These are phyloP conservation scores for Solanum stenotomum DNA, from an alignment of 257 asterid genomes.

Conservation along the genomic window DNA sequence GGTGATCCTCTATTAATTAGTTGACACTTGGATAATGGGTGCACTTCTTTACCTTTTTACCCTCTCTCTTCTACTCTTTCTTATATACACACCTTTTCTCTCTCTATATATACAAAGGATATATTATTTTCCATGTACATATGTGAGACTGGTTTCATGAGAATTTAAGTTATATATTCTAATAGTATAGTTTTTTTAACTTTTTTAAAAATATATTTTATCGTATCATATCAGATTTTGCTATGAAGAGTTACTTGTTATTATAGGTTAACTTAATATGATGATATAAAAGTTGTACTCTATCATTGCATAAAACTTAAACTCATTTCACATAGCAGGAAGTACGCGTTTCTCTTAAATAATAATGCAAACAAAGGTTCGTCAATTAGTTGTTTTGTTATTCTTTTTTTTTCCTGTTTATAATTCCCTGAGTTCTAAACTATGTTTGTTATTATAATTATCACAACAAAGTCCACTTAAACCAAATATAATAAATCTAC, in stretches of 20 bases:
- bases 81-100: background rate
- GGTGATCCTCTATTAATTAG: too few relatives aligned
- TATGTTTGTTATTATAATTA: background rate
- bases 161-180: background rate
- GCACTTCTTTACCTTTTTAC: too few relatives aligned
- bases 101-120: background rate
- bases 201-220: background rate
- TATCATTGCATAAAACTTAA: background rate
- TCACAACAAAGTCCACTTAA: background rate
- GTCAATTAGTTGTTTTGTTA: background rate
- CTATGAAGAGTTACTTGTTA: background rate
- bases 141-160: background rate
- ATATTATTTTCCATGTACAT: background rate
- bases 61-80: background rate
- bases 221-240: background rate
- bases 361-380: background rate
- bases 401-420: background rate
- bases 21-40: too few relatives aligned
- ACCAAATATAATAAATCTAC: background rate
- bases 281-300: background rate
- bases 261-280: background rate
- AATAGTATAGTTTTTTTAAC: too few relatives aligned
- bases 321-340: background rate
- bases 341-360: too few relatives aligned
- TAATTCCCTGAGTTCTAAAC: background rate